A percentile compares a stretch with the other conserved stretches of the same genome.
Conservation (phyloP, 768 basidiomycete genomes). For the Daedaleopsis sinensis region DNA sequence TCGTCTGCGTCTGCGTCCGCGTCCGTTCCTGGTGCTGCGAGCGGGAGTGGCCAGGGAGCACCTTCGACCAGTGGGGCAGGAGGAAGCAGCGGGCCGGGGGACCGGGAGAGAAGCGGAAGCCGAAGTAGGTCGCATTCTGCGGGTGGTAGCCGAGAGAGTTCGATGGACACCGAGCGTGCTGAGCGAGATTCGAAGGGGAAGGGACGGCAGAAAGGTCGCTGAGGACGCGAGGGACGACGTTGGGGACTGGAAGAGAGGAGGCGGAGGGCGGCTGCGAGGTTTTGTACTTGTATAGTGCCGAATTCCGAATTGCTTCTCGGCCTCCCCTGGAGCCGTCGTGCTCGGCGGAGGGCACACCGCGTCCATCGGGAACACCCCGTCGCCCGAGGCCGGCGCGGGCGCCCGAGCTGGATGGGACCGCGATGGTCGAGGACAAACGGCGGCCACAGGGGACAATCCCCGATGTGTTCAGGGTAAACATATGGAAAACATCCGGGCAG, state of each 20-base stretch:
- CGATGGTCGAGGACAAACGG: constrained; percentile 70
- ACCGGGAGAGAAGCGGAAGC: not conserved
- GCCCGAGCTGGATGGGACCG: constrained; percentile 18
- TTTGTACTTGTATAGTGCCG: constrained; percentile 26
- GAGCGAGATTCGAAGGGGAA: constrained; percentile 18
- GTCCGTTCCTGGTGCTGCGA: constrained; percentile 1
- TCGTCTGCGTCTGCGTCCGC: not conserved
- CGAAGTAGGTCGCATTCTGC: constrained; percentile 1
- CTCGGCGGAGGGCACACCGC: constrained; percentile 8
- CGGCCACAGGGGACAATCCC: too few species aligned
- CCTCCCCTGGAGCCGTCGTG: constrained; percentile 5
- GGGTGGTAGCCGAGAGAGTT: constrained; percentile 16
- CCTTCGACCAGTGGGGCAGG: constrained; percentile 4
- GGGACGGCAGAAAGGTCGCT: constrained; percentile 15
- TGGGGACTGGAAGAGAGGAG: not conserved
- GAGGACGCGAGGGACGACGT: not conserved
- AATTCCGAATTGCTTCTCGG: constrained; percentile 30
- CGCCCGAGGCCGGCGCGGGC: constrained; percentile 16
- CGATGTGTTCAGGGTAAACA: too few species aligned
- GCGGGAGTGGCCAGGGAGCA: not conserved
- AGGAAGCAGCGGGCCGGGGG: constrained; percentile 6
- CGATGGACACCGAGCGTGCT: constrained; percentile 4
- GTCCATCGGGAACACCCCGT: constrained; percentile 17
- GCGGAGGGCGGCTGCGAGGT: not conserved
- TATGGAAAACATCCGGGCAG: too few species aligned